phyloP scores from a whole-genome alignment of 768 basidiomycete species.

The Russula ochroleuca region DNA sequence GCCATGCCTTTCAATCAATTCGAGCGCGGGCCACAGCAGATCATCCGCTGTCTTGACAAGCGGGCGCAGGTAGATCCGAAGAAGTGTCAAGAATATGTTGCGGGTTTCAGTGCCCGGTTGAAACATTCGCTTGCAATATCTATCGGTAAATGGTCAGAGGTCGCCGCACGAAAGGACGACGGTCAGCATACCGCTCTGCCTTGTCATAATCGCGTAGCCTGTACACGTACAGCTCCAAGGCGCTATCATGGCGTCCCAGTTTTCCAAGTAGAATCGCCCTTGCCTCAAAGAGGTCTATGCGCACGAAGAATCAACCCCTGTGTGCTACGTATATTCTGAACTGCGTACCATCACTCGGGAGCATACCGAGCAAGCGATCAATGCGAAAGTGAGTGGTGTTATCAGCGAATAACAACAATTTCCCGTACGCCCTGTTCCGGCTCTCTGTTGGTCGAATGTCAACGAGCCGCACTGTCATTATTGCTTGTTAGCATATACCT shows the following conservation, averaged over 20 bases:
- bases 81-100: slow-evolving; percentile 75
- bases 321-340: background rate
- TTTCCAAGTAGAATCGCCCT: slow-evolving; percentile 88
- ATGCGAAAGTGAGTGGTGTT: slow-evolving; percentile 63
- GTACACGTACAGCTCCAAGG: slow-evolving; percentile 93
- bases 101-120: slow-evolving; percentile 50
- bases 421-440: slow-evolving; percentile 53
- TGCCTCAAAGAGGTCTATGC: slow-evolving; percentile 79
- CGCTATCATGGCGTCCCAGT: slow-evolving; percentile 87
- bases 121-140: slow-evolving; percentile 88
- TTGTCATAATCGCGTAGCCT: slow-evolving; percentile 75
- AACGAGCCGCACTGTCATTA: slow-evolving; percentile 6
- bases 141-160: slow-evolving; percentile 33
- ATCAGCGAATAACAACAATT: slow-evolving; percentile 73
- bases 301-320: background rate
- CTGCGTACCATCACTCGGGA: slow-evolving; percentile 72
- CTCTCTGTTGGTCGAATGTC: slow-evolving; percentile 38
- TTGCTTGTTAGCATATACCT: slow-evolving; percentile 37
- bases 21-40: slow-evolving; percentile 76
- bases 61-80: slow-evolving; percentile 84
- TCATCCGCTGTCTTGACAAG: slow-evolving; percentile 46
- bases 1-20: slow-evolving; percentile 82
- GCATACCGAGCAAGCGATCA: slow-evolving; percentile 73
- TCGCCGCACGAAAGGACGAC: background rate
- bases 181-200: slow-evolving; percentile 73